These are phyloP conservation scores for Talaromyces sp. DNA, from an alignment of 2,329 filamentous ascomycete genomes.

Conservation along the genomic window DNA sequence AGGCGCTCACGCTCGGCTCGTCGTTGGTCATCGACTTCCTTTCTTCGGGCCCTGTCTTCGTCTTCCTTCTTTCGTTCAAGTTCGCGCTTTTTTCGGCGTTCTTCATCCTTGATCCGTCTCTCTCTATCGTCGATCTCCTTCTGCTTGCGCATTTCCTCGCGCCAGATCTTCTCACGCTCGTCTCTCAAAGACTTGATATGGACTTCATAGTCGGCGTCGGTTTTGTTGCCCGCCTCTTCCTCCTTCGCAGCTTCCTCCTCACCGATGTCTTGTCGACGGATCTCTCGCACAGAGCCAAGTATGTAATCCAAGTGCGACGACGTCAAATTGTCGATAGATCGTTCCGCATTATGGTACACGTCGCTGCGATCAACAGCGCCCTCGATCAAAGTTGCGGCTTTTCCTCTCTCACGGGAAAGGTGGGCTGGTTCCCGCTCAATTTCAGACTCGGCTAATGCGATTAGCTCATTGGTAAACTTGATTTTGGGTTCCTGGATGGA, in stretches of 20 bases:
- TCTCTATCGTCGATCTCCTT: constrained; percentile 53
- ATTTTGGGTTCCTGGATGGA: constrained; percentile 53
- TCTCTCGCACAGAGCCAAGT: constrained; percentile 58
- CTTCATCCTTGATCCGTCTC: constrained; percentile 45
- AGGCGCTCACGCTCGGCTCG: constrained; percentile 54
- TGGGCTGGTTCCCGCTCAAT: constrained; percentile 65
- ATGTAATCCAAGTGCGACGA: constrained; percentile 58
- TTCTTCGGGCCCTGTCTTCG: constrained; percentile 53
- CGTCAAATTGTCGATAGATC: constrained; percentile 57
- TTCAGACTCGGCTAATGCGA: constrained; percentile 60
- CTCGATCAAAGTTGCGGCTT: constrained; percentile 65
- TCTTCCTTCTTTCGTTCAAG: constrained; percentile 48
- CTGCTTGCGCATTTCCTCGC: constrained; percentile 55
- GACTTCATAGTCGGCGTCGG: constrained; percentile 61
- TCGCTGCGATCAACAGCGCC: constrained; percentile 66
- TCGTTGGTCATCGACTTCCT: constrained; percentile 53
- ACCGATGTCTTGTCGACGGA: constrained; percentile 62
- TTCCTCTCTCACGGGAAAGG: constrained; percentile 62
- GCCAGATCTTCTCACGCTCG: constrained; percentile 54
- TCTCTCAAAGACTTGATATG: constrained; percentile 57
- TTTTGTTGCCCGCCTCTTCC: constrained; percentile 58
- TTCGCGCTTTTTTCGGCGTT: constrained; percentile 47
- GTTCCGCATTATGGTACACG: constrained; percentile 62
- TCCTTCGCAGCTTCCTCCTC: constrained; percentile 59
- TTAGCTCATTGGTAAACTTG: constrained; percentile 55